Evolutionary conservation across 2,329 filamentous ascomycete genomes (phyloP).

Genomic region (Colletotrichum lentis): DNA sequence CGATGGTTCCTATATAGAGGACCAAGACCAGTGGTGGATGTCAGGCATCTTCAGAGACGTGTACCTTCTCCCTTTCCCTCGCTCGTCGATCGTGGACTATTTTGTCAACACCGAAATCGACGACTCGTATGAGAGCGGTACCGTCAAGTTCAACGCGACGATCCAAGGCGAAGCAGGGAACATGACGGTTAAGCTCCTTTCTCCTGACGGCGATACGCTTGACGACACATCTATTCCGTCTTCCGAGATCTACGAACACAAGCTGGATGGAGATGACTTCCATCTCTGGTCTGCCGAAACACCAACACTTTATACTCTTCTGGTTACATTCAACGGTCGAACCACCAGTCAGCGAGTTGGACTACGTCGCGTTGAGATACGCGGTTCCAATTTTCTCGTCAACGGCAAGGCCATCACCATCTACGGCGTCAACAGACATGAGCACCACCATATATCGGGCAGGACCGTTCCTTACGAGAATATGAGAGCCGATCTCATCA

Average conservation of each 20-base stretch:
- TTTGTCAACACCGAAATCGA: slow-evolving; percentile 65
- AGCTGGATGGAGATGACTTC: slow-evolving; percentile 57
- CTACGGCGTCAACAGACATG: slow-evolving; percentile 75
- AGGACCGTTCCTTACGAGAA: slow-evolving; percentile 68
- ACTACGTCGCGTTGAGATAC: slow-evolving; percentile 69
- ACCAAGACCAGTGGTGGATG: slow-evolving; percentile 75
- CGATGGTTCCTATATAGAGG: slow-evolving; percentile 76
- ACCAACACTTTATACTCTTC: slow-evolving; percentile 66
- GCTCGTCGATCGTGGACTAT: slow-evolving; percentile 63
- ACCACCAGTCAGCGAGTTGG: slow-evolving; percentile 66
- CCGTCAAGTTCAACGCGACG: slow-evolving; percentile 55
- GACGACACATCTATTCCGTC: slow-evolving; percentile 27
- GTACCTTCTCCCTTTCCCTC: slow-evolving; percentile 67
- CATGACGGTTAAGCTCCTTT: slow-evolving; percentile 12
- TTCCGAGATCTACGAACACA: slow-evolving; percentile 44
- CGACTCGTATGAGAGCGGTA: slow-evolving; percentile 60
- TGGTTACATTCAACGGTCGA: slow-evolving; percentile 48
- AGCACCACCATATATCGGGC: slow-evolving; percentile 70
- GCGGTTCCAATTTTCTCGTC: slow-evolving; percentile 67
- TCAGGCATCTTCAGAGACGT: slow-evolving; percentile 75
- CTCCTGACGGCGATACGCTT: slow-evolving; percentile 32
- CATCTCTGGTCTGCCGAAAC: slow-evolving; percentile 75
- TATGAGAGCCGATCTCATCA: slow-evolving; percentile 66
- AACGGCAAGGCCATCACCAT: slow-evolving; percentile 73
- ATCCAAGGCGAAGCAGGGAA: slow-evolving; percentile 47